Conservation (phyloP, 306 rosid species). For the Vigna radiata region DNA sequence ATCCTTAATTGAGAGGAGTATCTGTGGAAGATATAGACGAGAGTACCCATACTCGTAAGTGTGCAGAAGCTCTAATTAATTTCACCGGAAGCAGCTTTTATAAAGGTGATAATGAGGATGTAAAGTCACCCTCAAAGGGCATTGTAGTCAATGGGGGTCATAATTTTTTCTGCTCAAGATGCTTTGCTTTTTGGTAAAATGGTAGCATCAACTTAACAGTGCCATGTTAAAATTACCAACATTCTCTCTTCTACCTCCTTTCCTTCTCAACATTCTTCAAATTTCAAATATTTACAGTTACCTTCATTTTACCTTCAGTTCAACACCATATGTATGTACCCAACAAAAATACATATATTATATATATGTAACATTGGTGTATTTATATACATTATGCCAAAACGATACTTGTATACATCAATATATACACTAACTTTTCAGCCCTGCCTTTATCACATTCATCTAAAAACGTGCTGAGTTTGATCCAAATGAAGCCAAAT, state of each 20-base stretch:
- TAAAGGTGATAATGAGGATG: slow-evolving; percentile 84
- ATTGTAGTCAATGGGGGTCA: slow-evolving; percentile 61
- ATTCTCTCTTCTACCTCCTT: slow-evolving; percentile 52
- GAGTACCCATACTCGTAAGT: slow-evolving; percentile 56
- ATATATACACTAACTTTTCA: not conserved
- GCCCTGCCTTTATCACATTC: not conserved
- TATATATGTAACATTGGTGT: not conserved
- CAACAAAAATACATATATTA: too few relatives aligned
- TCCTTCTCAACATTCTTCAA: slow-evolving; percentile 47
- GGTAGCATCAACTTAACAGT: slow-evolving; percentile 64
- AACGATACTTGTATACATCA: not conserved
- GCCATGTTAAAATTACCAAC: slow-evolving; percentile 54
- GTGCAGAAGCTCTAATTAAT: slow-evolving; percentile 51
- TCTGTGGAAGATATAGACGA: slow-evolving; percentile 43
- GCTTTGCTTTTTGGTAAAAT: slow-evolving; percentile 79
- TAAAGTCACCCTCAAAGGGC: slow-evolving; percentile 90
- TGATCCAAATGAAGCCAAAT: slow-evolving; percentile 21
- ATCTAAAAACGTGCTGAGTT: slow-evolving; percentile 2
- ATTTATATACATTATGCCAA: slow-evolving; percentile 8
- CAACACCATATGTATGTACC: not conserved
- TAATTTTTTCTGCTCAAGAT: slow-evolving; percentile 61
- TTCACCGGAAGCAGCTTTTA: slow-evolving; percentile 78
- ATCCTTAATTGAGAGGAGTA: slow-evolving; percentile 11
- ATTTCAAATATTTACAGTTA: not conserved
- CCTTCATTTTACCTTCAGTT: slow-evolving; percentile 39